Base-by-base conservation (phyloP, 75 land plant species). In the Cryptomeria japonica region DNA sequence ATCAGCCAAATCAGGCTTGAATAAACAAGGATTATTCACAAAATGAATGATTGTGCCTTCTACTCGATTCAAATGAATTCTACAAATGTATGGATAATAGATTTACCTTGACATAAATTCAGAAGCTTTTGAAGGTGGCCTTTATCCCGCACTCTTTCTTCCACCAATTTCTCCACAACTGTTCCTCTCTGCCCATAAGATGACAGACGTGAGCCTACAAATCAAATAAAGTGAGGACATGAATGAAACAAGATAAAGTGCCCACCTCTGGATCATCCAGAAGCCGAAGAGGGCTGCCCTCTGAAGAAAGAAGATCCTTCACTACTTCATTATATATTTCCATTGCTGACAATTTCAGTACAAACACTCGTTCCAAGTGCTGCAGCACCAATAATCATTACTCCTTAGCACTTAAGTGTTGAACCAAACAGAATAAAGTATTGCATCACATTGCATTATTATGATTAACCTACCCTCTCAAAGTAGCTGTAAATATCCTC, bases 311-410 rank as follows among this genome's bases (percentile, higher is more conserved):
- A 34, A 98, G 96, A 87, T 98, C 99, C 87, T 89, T 96, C 41
- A 98, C 96, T 47, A 93, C 96, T 92, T 98, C 99, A 91, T 98
- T 98, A 83, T 98, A 98, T 19, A 98, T 98, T 88, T 98, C 99
- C 88, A 98, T 89, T n/a, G 98, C 99, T 25, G 99, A 94, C n/a
- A 98, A 93, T 88, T 94, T 98, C 78, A 97, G 51, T 32, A 93
- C 92, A 88, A 95, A 98, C 76, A 93, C 93, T 84, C 99, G 97
- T 77, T 98, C 99, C 58, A 88, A 85, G 89, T 97, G 96, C 99
- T 98, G 92, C 16, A 93, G 77, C 88, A 47, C 18, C 75, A 87
- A 83, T 64, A 42, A 85, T 42, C 47, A 38, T 7, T 72, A 37
- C 39, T 31, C 44, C 9, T n/a, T n/a, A 46, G 55, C 38, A 77